Percentiles rank a stretch among this genome's conserved stretches.
Evolutionary conservation across 139 green algal species (phyloP).

Genomic region (Bryopsis sp.): DNA sequence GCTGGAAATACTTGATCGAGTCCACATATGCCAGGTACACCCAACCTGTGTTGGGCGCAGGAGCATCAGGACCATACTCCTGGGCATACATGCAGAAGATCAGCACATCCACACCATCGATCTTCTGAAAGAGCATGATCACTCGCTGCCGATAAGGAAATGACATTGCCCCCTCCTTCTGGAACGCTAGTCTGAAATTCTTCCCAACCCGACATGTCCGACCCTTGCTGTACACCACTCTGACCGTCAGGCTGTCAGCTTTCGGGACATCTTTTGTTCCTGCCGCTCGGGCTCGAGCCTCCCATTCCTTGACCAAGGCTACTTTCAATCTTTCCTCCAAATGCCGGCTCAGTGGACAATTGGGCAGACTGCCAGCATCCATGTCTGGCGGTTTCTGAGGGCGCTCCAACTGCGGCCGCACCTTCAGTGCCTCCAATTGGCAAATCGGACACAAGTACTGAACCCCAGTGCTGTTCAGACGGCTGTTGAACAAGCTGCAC

Average conservation of each 20-base stretch:
- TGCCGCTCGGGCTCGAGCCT: constrained; percentile 45
- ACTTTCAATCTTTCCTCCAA: constrained; percentile 49
- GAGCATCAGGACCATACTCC: constrained; percentile 84
- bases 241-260: constrained; percentile 65
- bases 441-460: constrained; percentile 92
- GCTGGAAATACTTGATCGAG: constrained; percentile 94
- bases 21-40: constrained; percentile 98
- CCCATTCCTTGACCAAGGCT: constrained; percentile 33
- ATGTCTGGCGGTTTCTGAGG: constrained; percentile 69
- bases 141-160: constrained; percentile 91
- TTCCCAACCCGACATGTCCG: too few relatives aligned
- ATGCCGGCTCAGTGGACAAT: too few relatives aligned
- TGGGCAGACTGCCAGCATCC: constrained; percentile 77
- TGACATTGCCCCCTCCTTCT: constrained; percentile 56
- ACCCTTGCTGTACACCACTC: too few relatives aligned
- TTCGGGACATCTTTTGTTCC: constrained; percentile 84
- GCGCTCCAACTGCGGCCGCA: not conserved
- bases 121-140: constrained; percentile 91
- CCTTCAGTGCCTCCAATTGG: constrained; percentile 48
- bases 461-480: constrained; percentile 74
- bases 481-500: constrained; percentile 95
- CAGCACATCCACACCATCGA: constrained; percentile 87
- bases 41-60: constrained; percentile 72
- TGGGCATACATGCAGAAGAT: constrained; percentile 95
- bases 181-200: too few relatives aligned